Evolutionary conservation across 140 eudicot genomes (phyloP), one percentile per base, ranked within the genome.

Genomic region (Oenanthe javanica): DNA sequence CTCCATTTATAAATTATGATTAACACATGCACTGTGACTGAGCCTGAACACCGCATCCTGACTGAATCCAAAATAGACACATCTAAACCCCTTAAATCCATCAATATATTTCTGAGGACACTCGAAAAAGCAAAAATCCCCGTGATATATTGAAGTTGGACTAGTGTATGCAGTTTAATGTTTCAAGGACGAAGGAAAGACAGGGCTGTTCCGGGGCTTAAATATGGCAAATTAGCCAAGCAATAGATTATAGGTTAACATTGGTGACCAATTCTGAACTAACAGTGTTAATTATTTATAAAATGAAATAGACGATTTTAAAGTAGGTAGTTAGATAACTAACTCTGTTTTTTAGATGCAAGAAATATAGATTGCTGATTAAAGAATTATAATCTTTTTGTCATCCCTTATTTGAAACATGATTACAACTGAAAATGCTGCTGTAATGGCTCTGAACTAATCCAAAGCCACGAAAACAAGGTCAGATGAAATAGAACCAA

Each of bases 11-110:
- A 3, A 4, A 55, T 55, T 6, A 23, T 55, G 64, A 55, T 55
- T 6, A 77, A 36, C 97, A 92, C 46, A 90, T 86, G 79, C 95
- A 92, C 67, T 85, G 88, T 0, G 95, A 92, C 77, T 88, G 89
- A 21, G 89, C 42, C 72, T 81, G 84, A 40, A 87, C 90, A n/a
- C 88, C 84, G 45, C 43, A 86, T 42, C 81, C 84, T 40, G 90
- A 83, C 19, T 14, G 19, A 57, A 83, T 87, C 77, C 81, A 45
- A 81, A 77, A 84, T 79, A 90, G 83, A 55, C 66, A 48, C 64
- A 77, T 38, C 25, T 61, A 67, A 64, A 46, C 25, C 64, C 40
- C 61, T 69, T 64, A 83, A 81, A 75, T 77, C 87, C 92, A 90
- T 90, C 74, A 38, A 19, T 63, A 5, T 3, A 3, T 45, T 61